Percentiles rank a stretch among this genome's conserved stretches.
These are phyloP conservation scores for Chrysoporthe cubensis DNA, from an alignment of 2,329 filamentous ascomycete genomes.

Conservation along the genomic window DNA sequence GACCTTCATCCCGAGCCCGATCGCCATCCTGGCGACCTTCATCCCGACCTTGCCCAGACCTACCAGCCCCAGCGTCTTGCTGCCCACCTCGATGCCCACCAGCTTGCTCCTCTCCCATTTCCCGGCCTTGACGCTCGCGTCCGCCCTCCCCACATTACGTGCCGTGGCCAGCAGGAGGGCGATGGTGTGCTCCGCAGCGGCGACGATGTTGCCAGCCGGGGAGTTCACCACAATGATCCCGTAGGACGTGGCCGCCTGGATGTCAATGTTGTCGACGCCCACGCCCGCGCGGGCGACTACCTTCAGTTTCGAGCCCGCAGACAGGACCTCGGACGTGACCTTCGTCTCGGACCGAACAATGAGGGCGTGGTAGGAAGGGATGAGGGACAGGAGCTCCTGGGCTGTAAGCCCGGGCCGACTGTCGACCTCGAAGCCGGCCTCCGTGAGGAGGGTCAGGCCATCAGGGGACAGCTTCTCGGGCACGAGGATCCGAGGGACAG, in stretches of 20 bases:
- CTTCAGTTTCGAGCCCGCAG: conserved; percentile 69
- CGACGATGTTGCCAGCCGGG: conserved; percentile 78
- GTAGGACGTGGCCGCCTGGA: conserved; percentile 69
- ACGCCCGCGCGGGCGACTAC: conserved; percentile 82
- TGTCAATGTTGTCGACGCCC: conserved; percentile 82
- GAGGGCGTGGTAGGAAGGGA: conserved; percentile 73
- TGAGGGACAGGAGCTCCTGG: conserved; percentile 66
- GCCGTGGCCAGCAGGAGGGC: conserved; percentile 75
- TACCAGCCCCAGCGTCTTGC: conserved; percentile 76
- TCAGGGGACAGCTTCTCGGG: conserved; percentile 82
- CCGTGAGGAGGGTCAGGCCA: conserved; percentile 69
- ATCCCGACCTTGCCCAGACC: conserved; percentile 84
- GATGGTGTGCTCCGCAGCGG: conserved; percentile 79
- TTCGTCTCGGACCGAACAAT: conserved; percentile 84
- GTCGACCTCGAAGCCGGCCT: conserved; percentile 68
- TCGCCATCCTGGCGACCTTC: conserved; percentile 78
- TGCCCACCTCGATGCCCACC: conserved; percentile 77
- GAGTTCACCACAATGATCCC: conserved; percentile 83
- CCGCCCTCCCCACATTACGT: conserved; percentile 72
- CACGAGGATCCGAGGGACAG: conserved; percentile 62
- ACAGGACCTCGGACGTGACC: conserved; percentile 70
- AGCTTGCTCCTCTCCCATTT: conserved; percentile 77
- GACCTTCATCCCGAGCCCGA: conserved; percentile 76
- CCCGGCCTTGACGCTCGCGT: conserved; percentile 69
- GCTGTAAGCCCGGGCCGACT: conserved; percentile 65